A percentile compares a stretch with the other conserved stretches of the same genome.
Conservation (phyloP, 176 grass and related monocot genomes). For the Coix lacrymajobi region DNA sequence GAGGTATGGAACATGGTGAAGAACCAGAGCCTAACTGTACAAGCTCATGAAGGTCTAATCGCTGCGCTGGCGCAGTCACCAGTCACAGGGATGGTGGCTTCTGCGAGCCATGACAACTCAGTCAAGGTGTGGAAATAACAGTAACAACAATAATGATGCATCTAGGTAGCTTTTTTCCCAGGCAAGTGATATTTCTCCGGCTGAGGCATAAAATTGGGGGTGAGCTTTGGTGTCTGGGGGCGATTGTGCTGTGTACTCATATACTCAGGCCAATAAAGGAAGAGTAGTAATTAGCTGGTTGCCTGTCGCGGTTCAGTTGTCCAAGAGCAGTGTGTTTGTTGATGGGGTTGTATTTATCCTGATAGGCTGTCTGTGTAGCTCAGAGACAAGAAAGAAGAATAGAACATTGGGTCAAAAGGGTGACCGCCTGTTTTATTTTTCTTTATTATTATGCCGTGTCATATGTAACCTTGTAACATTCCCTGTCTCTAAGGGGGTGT, state of each 20-base stretch:
- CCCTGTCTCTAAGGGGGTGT: too few relatives aligned
- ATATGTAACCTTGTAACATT: slow-evolving; percentile 16
- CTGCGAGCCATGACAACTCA: slow-evolving; percentile 87
- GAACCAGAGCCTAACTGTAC: slow-evolving; percentile 79
- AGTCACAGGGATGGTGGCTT: slow-evolving; percentile 80
- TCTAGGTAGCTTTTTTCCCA: slow-evolving; percentile 12
- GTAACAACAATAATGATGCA: background rate
- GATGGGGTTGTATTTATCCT: slow-evolving; percentile 25
- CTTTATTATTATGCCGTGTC: background rate
- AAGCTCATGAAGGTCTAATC: slow-evolving; percentile 80
- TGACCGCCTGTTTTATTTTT: slow-evolving; percentile 9
- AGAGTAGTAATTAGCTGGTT: background rate
- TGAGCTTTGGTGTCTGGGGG: background rate
- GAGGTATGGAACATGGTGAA: slow-evolving; percentile 91
- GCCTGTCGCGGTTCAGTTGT: slow-evolving; percentile 12
- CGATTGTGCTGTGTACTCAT: background rate
- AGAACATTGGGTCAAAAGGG: slow-evolving; percentile 28
- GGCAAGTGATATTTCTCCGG: slow-evolving; percentile 27
- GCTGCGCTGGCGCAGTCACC: slow-evolving; percentile 71
- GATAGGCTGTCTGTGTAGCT: slow-evolving; percentile 29
- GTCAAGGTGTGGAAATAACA: slow-evolving; percentile 98
- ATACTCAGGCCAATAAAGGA: slow-evolving; percentile 35
- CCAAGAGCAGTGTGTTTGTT: slow-evolving; percentile 22
- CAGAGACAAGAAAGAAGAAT: background rate
- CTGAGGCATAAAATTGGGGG: slow-evolving; percentile 25